Evolutionary conservation across 305 asterid genomes (phyloP).

Genomic region (Andrographis paniculata): DNA sequence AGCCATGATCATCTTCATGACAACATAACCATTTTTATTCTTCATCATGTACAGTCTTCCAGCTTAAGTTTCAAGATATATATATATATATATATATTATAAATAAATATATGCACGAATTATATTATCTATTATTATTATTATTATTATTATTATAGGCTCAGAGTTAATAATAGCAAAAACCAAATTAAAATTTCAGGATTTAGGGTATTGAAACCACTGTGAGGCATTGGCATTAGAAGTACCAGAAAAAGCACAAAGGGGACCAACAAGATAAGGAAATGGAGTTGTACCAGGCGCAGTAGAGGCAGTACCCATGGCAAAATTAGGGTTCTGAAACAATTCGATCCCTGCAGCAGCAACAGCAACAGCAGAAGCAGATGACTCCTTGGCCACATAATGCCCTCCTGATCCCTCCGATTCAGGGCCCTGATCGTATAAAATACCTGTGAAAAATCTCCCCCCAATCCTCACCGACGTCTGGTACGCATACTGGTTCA

Average conservation of each 20-base stretch:
- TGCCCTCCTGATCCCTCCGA: conserved; percentile 27
- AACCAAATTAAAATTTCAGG: no score
- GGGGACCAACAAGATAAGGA: conserved; percentile 42
- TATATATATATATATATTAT: no score
- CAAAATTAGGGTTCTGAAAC: conserved; percentile 32
- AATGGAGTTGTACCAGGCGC: conserved; percentile 36
- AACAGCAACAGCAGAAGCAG: neutral
- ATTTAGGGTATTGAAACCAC: no score
- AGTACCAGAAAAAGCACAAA: conserved; percentile 34
- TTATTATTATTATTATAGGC: no score
- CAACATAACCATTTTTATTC: no score
- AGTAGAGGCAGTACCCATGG: conserved; percentile 19
- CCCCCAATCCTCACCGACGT: conserved; percentile 70
- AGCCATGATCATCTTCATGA: no score
- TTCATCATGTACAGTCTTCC: no score
- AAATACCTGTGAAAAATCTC: conserved; percentile 54
- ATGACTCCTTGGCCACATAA: conserved; percentile 29
- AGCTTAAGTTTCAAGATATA: no score
- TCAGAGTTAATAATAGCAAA: no score
- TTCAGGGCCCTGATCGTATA: conserved; percentile 63
- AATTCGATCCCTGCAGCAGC: conserved; percentile 31
- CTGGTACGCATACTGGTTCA: conserved; percentile 66
- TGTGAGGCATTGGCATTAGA: conserved; percentile 24
- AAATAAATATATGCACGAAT: no score
- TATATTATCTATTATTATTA: no score